phyloP scores from a whole-genome alignment of 2,329 filamentous ascomycete genomes.

The Aspergillus glaucus region DNA sequence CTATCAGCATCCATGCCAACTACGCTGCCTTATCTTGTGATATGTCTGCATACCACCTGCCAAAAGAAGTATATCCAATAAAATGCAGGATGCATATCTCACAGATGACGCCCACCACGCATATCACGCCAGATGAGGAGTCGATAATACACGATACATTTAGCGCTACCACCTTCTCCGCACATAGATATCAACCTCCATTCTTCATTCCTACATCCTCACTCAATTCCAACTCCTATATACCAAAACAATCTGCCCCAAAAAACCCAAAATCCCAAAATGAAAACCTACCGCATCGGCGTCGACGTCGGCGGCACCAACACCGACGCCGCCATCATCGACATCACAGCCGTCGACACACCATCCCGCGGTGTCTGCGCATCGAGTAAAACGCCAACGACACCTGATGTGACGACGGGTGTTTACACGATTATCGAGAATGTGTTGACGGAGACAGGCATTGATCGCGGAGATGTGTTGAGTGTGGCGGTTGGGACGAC shows the following conservation, averaged over 20 bases:
- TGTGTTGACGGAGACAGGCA: constrained; percentile 28
- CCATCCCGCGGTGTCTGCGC: constrained; percentile 23
- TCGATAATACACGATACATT: too few species aligned
- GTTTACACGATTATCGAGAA: constrained; percentile 33
- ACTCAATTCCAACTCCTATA: neutral
- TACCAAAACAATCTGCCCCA: neutral
- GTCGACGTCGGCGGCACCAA: constrained; percentile 39
- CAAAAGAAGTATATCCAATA: too few species aligned
- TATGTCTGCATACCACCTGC: too few species aligned
- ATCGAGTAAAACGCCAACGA: constrained; percentile 34
- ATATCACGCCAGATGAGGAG: too few species aligned
- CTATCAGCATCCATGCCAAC: too few species aligned
- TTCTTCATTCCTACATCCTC: neutral
- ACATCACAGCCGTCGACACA: constrained; percentile 18
- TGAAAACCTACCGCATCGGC: constrained; percentile 37
- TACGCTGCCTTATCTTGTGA: too few species aligned
- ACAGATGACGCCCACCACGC: neutral
- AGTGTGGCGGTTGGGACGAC: constrained; percentile 50
- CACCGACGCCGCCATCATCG: constrained; percentile 29
- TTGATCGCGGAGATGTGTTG: constrained; percentile 29
- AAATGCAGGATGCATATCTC: neutral
- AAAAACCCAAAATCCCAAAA: constrained; percentile 1
- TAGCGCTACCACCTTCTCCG: too few species aligned
- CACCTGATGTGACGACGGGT: constrained; percentile 37
- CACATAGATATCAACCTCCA: neutral